Conservation (phyloP, 371 early-diverging fungal genomes). For the Catenaria anguillulae region DNA sequence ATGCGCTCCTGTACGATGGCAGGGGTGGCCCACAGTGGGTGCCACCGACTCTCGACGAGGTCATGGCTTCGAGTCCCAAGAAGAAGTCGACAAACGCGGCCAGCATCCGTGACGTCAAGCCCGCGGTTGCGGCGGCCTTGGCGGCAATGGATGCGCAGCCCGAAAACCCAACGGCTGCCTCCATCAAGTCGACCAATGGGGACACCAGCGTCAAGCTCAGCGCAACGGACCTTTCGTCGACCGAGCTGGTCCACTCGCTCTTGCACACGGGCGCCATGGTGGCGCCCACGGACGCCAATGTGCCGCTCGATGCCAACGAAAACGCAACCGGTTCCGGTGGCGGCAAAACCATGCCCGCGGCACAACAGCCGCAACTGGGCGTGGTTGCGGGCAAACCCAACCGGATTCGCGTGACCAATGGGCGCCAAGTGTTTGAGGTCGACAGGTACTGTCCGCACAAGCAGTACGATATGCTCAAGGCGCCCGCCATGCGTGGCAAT, state of each 20-base stretch:
- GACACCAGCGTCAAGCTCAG: too few species aligned
- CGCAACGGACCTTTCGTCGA: background rate
- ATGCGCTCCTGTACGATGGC: background rate
- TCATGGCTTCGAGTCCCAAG: too few species aligned
- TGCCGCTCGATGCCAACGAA: too few species aligned
- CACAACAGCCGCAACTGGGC: background rate
- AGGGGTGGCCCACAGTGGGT: background rate
- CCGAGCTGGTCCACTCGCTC: background rate
- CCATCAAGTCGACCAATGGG: too few species aligned
- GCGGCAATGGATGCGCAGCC: too few species aligned
- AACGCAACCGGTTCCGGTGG: background rate
- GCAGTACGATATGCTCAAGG: conserved; percentile 37
- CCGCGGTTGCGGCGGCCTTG: too few species aligned
- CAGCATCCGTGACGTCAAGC: too few species aligned
- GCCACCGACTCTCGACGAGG: background rate
- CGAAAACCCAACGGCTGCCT: too few species aligned
- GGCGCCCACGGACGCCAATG: background rate
- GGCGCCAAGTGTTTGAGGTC: conserved; percentile 42
- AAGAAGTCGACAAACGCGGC: too few species aligned
- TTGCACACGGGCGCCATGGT: background rate
- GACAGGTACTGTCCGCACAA: conserved; percentile 55
- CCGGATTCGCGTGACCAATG: conserved; percentile 33
- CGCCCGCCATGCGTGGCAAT: conserved; percentile 44
- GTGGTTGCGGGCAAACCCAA: conserved; percentile 13
- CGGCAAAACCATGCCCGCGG: background rate